Percentiles rank a stretch among this genome's conserved stretches.
phyloP scores from a whole-genome alignment of 1,139 yeast species.

The Blastobotrys persicus region DNA sequence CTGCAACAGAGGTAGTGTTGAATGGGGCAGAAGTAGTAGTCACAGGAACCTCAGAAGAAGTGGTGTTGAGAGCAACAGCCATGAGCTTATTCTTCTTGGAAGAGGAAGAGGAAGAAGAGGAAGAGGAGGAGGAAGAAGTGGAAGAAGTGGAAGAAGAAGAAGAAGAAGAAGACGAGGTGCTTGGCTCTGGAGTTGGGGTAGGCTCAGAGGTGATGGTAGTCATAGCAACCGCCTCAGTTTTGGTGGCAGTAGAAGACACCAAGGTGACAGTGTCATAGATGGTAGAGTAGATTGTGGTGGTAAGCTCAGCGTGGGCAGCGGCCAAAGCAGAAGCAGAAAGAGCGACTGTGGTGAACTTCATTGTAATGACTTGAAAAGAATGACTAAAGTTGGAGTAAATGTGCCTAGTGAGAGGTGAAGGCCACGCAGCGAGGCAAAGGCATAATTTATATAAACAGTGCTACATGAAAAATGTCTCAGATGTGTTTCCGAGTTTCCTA shows the following conservation, averaged over 20 bases:
- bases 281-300: slow-evolving; percentile 28
- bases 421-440: slow-evolving; percentile 1
- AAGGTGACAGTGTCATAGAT: slow-evolving; percentile 28
- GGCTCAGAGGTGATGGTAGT: neutral
- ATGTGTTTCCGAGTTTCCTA: neutral
- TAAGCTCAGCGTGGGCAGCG: slow-evolving; percentile 13
- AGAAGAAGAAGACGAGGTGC: neutral
- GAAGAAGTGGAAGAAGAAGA: neutral
- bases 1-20: slow-evolving; percentile 8
- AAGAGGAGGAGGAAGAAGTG: neutral
- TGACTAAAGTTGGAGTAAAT: slow-evolving; percentile 8
- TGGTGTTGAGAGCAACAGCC: slow-evolving; percentile 13
- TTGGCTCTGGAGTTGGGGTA: slow-evolving; percentile 1
- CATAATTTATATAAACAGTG: slow-evolving; percentile 11
- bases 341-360: slow-evolving; percentile 20
- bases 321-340: slow-evolving; percentile 15
- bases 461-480: slow-evolving; percentile 7
- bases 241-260: slow-evolving; percentile 7
- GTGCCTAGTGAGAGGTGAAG: slow-evolving; percentile 1
- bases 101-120: neutral
- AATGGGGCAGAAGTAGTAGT: slow-evolving; percentile 10
- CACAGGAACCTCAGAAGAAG: slow-evolving; percentile 9
- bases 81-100: slow-evolving; percentile 1
- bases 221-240: slow-evolving; percentile 2
- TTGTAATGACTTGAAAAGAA: slow-evolving; percentile 11